phyloP scores from a whole-genome alignment of 2,329 filamentous ascomycete species.

The Phaeophleospora eucalypticola region DNA sequence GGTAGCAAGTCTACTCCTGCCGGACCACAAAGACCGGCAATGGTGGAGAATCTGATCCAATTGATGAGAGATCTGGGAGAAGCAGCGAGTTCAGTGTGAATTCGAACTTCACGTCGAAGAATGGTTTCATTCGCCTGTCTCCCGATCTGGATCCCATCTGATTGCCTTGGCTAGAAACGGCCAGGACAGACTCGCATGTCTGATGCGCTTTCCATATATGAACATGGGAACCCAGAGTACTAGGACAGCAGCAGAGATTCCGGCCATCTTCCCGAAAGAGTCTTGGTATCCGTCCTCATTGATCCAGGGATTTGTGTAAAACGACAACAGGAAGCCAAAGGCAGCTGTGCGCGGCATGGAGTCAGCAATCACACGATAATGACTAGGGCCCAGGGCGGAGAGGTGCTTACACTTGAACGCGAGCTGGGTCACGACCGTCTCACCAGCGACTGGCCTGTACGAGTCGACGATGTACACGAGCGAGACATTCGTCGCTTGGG shows the following conservation, averaged over 20 bases:
- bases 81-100: slow-evolving; percentile 16
- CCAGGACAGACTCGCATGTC: slow-evolving; percentile 50
- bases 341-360: slow-evolving; percentile 30
- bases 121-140: slow-evolving; percentile 7
- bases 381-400: too few species aligned
- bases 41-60: slow-evolving; percentile 21
- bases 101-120: neutral
- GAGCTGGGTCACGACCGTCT: slow-evolving; percentile 46
- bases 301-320: slow-evolving; percentile 60
- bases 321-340: slow-evolving; percentile 57
- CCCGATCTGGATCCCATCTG: slow-evolving; percentile 6
- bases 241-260: slow-evolving; percentile 47
- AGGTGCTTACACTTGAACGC: slow-evolving; percentile 16
- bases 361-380: neutral
- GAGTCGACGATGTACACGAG: slow-evolving; percentile 57
- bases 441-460: slow-evolving; percentile 56
- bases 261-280: slow-evolving; percentile 57
- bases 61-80: slow-evolving; percentile 20
- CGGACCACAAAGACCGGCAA: slow-evolving; percentile 17
- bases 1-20: neutral
- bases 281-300: slow-evolving; percentile 46
- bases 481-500: slow-evolving; percentile 53
- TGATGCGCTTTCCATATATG: slow-evolving; percentile 49
- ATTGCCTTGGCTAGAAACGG: slow-evolving; percentile 24
- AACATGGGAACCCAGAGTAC: slow-evolving; percentile 50